Base-by-base conservation (phyloP, 805 yeast species). In the Saccharomycopsis fibuligera region DNA sequence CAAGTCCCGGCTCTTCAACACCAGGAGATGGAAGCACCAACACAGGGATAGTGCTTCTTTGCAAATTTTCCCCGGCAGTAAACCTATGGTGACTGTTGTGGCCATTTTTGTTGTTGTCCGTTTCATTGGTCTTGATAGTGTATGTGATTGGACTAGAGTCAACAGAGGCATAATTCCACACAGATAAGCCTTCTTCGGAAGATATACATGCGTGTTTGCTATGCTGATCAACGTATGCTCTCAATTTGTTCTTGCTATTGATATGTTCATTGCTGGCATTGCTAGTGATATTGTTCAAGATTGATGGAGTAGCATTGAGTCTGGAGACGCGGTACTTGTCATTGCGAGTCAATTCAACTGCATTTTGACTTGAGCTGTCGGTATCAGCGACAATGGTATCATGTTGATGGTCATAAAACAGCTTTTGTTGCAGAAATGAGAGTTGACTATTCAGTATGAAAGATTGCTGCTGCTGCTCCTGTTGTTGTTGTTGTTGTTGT, bases 151-250 rank as follows among this genome's bases (percentile, higher is more conserved):
- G 88, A 1, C 72, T 63, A 27, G 70, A 67, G 55, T 85, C 87
- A 10, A 75, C 74, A 1, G 88, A 75, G 47, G 70, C 68, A 59
- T 81, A 83, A 47, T 75, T 70, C 90, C 95, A 89, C 4, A 82
- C 81, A 57, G 76, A 72, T 19, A 83, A 71, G 30, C 14, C 33
- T 22, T 42, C 45, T 16, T 68, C 70, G 14, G 77, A 70, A 3
- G 76, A 64, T 2, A 74, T 68, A 25, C 79, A 62, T 0, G 83
- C 79, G 58, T 68, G 74, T 35, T 67, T 68, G 9, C 82, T 69
- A 16, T 55, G 56, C 36, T 70, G 64, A 57, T 79, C 83, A 5
- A 76, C 56, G 53, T 67, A 65, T 1, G 79, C 83, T 50, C 67
- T 68, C 17, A 56, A 42, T 8, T 45, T 39, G 16, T 39, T 39